A percentile compares a stretch with the other conserved stretches of the same genome.
phyloP scores from a whole-genome alignment of 2,329 filamentous ascomycete species.

The Fusarium torulosum region DNA sequence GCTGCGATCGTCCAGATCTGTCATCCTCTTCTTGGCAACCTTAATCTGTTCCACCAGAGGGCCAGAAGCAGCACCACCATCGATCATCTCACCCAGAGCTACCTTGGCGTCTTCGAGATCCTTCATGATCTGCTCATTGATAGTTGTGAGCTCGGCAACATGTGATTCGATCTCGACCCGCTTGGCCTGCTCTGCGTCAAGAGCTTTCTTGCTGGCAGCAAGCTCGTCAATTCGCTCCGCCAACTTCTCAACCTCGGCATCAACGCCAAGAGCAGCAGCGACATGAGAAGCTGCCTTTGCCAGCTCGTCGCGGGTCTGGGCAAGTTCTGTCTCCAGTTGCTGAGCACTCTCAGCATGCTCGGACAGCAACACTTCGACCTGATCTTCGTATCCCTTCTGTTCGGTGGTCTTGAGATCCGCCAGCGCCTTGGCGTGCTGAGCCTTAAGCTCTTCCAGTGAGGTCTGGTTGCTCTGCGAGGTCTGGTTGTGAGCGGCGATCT shows the following conservation, averaged over 20 bases:
- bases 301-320: constrained; percentile 74
- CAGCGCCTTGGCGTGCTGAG: constrained; percentile 64
- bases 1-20: constrained; percentile 75
- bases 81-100: constrained; percentile 65
- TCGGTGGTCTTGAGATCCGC: constrained; percentile 62
- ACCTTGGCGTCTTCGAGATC: constrained; percentile 73
- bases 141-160: constrained; percentile 67
- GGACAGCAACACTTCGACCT: constrained; percentile 68
- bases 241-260: constrained; percentile 76
- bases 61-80: constrained; percentile 59
- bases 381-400: constrained; percentile 68
- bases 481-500: constrained; percentile 71
- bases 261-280: constrained; percentile 68
- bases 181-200: constrained; percentile 70
- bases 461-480: constrained; percentile 68
- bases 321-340: constrained; percentile 71
- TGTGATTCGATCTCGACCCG: constrained; percentile 67
- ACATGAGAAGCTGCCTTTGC: constrained; percentile 74
- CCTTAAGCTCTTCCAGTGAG: constrained; percentile 62
- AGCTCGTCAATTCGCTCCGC: constrained; percentile 71
- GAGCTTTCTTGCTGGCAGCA: constrained; percentile 69
- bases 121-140: constrained; percentile 70
- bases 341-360: constrained; percentile 70
- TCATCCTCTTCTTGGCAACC: constrained; percentile 74
- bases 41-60: constrained; percentile 68